Evolutionary conservation across 1,139 yeast genomes (phyloP).

Genomic region (Eremothecium sinecaudum): DNA sequence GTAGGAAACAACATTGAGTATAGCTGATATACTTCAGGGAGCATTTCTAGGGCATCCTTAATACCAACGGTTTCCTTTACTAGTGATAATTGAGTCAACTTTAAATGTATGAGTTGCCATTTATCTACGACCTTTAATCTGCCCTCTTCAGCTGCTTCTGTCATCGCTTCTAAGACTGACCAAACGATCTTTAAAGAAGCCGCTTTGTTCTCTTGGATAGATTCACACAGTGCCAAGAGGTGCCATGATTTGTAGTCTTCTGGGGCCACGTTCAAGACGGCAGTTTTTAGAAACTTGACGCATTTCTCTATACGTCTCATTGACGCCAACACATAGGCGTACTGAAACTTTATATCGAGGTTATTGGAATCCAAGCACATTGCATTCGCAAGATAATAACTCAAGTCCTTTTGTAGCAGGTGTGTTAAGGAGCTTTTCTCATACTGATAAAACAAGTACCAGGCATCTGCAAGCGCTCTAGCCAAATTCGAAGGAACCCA

Average conservation of each 20-base stretch:
- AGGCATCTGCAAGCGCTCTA: conserved; percentile 16
- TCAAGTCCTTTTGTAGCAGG: conserved; percentile 26
- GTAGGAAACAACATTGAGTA: conserved; percentile 46
- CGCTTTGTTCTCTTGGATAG: conserved; percentile 43
- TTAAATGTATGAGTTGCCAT: conserved; percentile 56
- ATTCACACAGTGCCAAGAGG: conserved; percentile 41
- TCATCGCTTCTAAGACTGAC: conserved; percentile 33
- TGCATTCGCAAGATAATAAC: conserved; percentile 25
- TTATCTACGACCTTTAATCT: conserved; percentile 34
- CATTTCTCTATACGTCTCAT: conserved; percentile 31
- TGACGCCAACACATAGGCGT: conserved; percentile 32
- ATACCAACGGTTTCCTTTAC: conserved; percentile 56
- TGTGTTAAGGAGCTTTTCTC: conserved; percentile 13
- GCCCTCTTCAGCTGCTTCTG: conserved; percentile 15
- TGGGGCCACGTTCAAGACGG: conserved; percentile 33
- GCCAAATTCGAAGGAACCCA: conserved; percentile 19
- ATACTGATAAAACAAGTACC: conserved; percentile 21
- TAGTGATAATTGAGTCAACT: conserved; percentile 66
- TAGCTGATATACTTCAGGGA: conserved; percentile 58
- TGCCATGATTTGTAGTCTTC: conserved; percentile 43
- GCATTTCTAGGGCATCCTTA: conserved; percentile 50
- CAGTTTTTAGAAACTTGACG: conserved; percentile 31
- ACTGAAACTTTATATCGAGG: conserved; percentile 28
- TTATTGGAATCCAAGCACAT: conserved; percentile 12
- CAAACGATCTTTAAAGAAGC: conserved; percentile 38